Evolutionary conservation across 345 rosid genomes (phyloP).

Genomic region (Acer yangbiense): DNA sequence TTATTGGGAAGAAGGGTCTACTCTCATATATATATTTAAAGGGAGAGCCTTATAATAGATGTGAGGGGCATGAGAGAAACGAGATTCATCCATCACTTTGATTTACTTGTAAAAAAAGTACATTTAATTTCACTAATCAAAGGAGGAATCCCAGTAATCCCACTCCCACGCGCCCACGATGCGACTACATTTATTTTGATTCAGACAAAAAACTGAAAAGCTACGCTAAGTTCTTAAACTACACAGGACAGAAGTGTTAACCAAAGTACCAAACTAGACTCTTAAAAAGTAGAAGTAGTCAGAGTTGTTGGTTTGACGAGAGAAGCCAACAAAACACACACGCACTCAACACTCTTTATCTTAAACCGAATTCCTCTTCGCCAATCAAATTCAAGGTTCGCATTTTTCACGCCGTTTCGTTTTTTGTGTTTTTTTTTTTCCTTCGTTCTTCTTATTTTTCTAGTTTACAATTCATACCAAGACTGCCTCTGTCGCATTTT

Average conservation of each 20-base stretch:
- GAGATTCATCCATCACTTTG: too few relatives aligned
- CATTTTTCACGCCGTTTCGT: neutral
- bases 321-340: neutral
- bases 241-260: neutral
- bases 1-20: too few relatives aligned
- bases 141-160: neutral
- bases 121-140: too few relatives aligned
- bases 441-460: too few relatives aligned
- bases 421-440: neutral
- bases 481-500: neutral
- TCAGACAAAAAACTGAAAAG: neutral
- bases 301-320: neutral
- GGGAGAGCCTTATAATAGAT: too few relatives aligned
- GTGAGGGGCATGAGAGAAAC: too few relatives aligned
- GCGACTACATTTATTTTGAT: neutral
- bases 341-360: neutral
- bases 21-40: too few relatives aligned
- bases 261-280: neutral
- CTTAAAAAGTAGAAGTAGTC: neutral
- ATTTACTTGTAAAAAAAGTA: too few relatives aligned
- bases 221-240: neutral
- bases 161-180: neutral
- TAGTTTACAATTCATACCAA: neutral
- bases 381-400: constrained; percentile 8
- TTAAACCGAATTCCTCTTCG: neutral